These are phyloP conservation scores for Vinca major DNA, from an alignment of 305 asterid species.

Conservation along the genomic window DNA sequence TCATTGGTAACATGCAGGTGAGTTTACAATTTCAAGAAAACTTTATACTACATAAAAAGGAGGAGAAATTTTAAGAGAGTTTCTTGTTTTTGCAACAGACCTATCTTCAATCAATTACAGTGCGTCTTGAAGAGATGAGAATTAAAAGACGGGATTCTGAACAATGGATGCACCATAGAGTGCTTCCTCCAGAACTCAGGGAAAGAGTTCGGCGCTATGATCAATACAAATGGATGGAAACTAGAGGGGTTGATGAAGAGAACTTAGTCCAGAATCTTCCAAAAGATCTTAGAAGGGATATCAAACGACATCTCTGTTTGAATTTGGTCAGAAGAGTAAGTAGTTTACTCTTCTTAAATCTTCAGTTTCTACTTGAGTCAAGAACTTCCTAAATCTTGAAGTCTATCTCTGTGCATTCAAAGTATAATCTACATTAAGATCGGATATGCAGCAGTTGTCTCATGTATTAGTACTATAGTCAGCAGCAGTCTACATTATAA, in stretches of 20 bases:
- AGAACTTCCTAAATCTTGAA: no score
- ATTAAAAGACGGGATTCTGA: constrained; percentile 85
- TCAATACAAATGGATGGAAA: constrained; percentile 98
- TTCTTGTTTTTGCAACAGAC: constrained; percentile 44
- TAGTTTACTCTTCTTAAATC: background rate
- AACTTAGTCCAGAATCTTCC: constrained; percentile 88
- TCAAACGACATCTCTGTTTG: constrained; percentile 90
- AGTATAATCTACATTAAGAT: background rate
- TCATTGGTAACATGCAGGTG: constrained; percentile 99
- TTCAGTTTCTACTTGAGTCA: no score
- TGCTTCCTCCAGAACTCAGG: constrained; percentile 78
- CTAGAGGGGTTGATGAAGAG: constrained; percentile 95
- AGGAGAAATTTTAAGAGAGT: constrained; percentile 1
- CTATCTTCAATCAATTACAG: constrained; percentile 86
- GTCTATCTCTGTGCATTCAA: no score
- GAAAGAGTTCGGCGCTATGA: constrained; percentile 91
- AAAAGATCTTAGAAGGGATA: constrained; percentile 84
- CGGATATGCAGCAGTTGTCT: background rate
- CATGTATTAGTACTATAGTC: background rate
- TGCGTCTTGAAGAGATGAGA: constrained; percentile 97
- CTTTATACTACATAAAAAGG: background rate
- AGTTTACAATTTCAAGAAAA: background rate
- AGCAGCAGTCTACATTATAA: background rate
- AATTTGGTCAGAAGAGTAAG: constrained; percentile 87
- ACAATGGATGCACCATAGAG: constrained; percentile 99